Evolutionary conservation across 2,329 filamentous ascomycete species (phyloP), one percentile per base, ranked within the genome.

Genomic region (Aspergillus quadricinctus): DNA sequence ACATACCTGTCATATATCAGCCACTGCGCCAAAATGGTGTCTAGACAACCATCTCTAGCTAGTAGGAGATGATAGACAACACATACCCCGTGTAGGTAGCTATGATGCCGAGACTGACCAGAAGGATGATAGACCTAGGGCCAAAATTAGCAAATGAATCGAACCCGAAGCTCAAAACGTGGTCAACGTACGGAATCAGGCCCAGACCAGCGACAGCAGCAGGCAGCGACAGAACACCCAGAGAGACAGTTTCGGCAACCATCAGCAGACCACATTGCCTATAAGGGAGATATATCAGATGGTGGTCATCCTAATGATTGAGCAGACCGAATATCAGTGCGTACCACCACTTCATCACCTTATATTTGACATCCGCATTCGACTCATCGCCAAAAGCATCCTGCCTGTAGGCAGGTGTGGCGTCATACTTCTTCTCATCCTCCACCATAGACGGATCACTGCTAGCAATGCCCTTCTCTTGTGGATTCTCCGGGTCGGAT

Each of bases 21-120:
- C n/a, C n/a, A n/a, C n/a, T n/a, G n/a, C n/a, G n/a, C n/a, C n/a
- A n/a, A n/a, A n/a, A n/a, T n/a, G n/a, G n/a, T n/a, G n/a, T n/a
- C n/a, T n/a, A n/a, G n/a, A n/a, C n/a, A n/a, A n/a, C n/a, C n/a
- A n/a, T n/a, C n/a, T n/a, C n/a, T n/a, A n/a, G n/a, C n/a, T n/a
- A n/a, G n/a, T n/a, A n/a, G n/a, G n/a, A n/a, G n/a, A n/a, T n/a
- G n/a, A n/a, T n/a, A n/a, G n/a, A n/a, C n/a, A n/a, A n/a, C n/a
- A n/a, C n/a, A n/a, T n/a, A n/a, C n/a, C n/a, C n/a, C n/a, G 83
- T 84, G 65, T 85, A 86, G n/a, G 79, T 82, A 2, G 83, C 77
- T 8, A 86, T 66, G 27, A 81, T 52, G 25, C 84, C 83, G 10
- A 86, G 70, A 21, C 74, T 66, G 51, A 84, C 58, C 48, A 83